Base-by-base conservation (phyloP, 2,329 filamentous ascomycete genomes). In the Pseudogymnoascus sp. region DNA sequence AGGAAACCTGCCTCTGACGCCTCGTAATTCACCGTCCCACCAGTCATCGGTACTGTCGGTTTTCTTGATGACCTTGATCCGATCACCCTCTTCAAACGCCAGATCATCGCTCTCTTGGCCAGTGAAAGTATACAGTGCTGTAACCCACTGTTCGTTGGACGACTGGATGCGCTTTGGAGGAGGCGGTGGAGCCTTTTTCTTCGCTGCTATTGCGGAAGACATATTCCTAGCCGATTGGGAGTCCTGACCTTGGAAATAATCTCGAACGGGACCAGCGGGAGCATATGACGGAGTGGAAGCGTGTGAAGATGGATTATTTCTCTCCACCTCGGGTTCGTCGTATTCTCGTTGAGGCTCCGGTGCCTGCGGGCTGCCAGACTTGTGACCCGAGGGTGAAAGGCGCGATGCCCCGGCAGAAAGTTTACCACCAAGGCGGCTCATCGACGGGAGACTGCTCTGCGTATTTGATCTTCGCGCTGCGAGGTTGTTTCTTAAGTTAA, bases 31-130 rank as follows among this genome's bases (percentile, higher is more conserved):
- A 11, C 91, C 91, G 65, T 90, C 84, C 91, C 91, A 96, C 90
- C 91, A 96, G 72, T 95, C 91, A 75, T 95, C 88, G 21, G 85
- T 88, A 65, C 87, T 91, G 5, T 85, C 83, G 2, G 91, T 95
- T 77, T 88, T 91, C 77, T 90, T 90, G 33, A 92, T 71, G 3
- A 96, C 87, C 52, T 81, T 84, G 68, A 96, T 96, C 59, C 83
- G 80, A 70, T 95, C 91, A 1, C 90, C 91, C 73, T 93, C 88
- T 31, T 80, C 79, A 71, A 96, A 96, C 2, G 81, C 81, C 60
- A 96, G 72, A 72, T 96, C 91, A 0, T 88, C 89, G 1, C 77
- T 74, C 5, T 82, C 83, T 70, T 92, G 86, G 0, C 88, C 89
- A 1, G 81, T 79, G 71, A 92, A 96, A 67, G 88, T 82, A 73